phyloP scores from a whole-genome alignment of 495 filamentous ascomycete genomes.

The Penicillium crystallinum region DNA sequence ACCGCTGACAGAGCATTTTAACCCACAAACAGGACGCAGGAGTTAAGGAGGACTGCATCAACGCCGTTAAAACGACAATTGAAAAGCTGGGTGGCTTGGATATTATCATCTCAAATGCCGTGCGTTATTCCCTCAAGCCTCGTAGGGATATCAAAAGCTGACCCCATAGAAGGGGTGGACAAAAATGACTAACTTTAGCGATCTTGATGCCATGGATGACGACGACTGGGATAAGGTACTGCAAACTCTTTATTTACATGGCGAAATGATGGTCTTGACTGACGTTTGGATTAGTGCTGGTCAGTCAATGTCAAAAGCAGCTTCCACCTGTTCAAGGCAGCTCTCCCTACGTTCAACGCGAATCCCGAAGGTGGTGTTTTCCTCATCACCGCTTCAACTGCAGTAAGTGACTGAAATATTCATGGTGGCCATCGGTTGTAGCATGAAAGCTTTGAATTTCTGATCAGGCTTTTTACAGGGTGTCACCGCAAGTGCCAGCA shows the following conservation, averaged over 20 bases:
- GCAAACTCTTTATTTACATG: background rate
- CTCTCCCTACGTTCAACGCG: slow-evolving; percentile 58
- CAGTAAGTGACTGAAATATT: slow-evolving; percentile 28
- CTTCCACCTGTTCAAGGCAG: slow-evolving; percentile 56
- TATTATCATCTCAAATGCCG: slow-evolving; percentile 67
- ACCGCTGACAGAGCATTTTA: background rate
- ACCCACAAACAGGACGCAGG: slow-evolving; percentile 49
- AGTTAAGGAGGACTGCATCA: slow-evolving; percentile 49
- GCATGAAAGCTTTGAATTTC: background rate
- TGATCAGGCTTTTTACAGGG: slow-evolving; percentile 27
- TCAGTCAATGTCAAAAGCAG: slow-evolving; percentile 65
- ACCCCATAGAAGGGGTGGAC: slow-evolving; percentile 55
- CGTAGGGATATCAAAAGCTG: background rate
- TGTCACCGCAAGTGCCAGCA: slow-evolving; percentile 46
- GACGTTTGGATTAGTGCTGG: slow-evolving; percentile 49
- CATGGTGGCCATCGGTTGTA: background rate
- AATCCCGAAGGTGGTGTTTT: slow-evolving; percentile 67
- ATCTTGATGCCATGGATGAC: slow-evolving; percentile 57
- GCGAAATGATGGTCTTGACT: background rate
- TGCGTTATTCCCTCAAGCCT: slow-evolving; percentile 28
- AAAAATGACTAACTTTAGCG: slow-evolving; percentile 55
- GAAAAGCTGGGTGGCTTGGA: slow-evolving; percentile 62
- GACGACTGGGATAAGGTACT: slow-evolving; percentile 67
- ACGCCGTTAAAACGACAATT: slow-evolving; percentile 50
- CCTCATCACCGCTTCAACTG: slow-evolving; percentile 62